Evolutionary conservation across 371 early-diverging fungal genomes (phyloP).

Genomic region (Neoconidiobolus thromboides): DNA sequence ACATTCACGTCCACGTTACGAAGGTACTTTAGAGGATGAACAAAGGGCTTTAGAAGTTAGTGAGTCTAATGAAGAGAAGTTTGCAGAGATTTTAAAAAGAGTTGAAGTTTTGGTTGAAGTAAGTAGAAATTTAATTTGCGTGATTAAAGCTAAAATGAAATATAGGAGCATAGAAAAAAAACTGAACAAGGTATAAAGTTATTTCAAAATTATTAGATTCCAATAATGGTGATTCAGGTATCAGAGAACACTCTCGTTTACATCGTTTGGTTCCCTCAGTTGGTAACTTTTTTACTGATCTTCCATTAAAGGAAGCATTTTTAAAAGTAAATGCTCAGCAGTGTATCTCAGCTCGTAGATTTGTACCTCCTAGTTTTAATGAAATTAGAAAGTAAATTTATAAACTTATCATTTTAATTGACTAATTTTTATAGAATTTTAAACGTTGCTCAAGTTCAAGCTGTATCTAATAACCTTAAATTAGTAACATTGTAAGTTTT

Average conservation of each 20-base stretch:
- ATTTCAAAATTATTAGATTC: background rate
- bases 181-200: slow-evolving; percentile 13
- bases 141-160: background rate
- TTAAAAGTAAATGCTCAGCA: slow-evolving; percentile 28
- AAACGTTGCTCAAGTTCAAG: slow-evolving; percentile 55
- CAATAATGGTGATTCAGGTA: slow-evolving; percentile 12
- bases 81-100: slow-evolving; percentile 27
- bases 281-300: slow-evolving; percentile 54
- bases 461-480: slow-evolving; percentile 22
- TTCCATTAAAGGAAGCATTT: slow-evolving; percentile 49
- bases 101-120: slow-evolving; percentile 45
- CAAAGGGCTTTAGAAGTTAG: slow-evolving; percentile 6
- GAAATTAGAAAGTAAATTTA: slow-evolving; percentile 37
- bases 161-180: slow-evolving; percentile 22
- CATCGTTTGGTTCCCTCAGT: slow-evolving; percentile 47
- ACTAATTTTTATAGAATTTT: slow-evolving; percentile 25
- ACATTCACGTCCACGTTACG: slow-evolving; percentile 31
- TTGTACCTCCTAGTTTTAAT: slow-evolving; percentile 71
- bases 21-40: slow-evolving; percentile 8
- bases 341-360: slow-evolving; percentile 41
- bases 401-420: background rate
- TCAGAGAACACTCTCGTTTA: slow-evolving; percentile 46
- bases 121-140: background rate
- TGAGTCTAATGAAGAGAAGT: slow-evolving; percentile 10
- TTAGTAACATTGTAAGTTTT: slow-evolving; percentile 41